These are phyloP conservation scores for Saccharomyces kudriavzevii DNA, from an alignment of 805 yeast genomes.

Conservation along the genomic window DNA sequence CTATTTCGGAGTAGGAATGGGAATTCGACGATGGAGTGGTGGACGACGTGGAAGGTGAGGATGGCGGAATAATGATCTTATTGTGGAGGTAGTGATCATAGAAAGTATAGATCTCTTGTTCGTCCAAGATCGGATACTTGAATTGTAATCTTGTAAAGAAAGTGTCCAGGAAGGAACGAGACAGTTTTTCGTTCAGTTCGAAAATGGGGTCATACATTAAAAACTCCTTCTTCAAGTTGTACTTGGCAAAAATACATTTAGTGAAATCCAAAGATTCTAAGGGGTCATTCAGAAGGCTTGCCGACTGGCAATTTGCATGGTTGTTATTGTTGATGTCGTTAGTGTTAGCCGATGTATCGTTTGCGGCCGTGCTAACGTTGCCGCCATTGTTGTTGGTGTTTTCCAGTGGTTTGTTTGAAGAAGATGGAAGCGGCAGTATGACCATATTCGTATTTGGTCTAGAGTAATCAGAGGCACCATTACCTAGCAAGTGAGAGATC, in stretches of 20 bases:
- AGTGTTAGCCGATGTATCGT: background rate
- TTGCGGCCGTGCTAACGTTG: background rate
- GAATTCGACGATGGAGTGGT: background rate
- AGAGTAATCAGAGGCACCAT: constrained; percentile 4
- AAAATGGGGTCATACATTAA: constrained; percentile 42
- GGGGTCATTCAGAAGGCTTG: constrained; percentile 19
- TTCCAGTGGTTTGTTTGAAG: background rate
- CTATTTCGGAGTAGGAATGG: constrained; percentile 28
- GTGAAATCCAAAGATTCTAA: constrained; percentile 35
- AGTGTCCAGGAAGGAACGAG: constrained; percentile 46
- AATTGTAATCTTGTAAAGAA: constrained; percentile 49
- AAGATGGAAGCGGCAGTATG: background rate
- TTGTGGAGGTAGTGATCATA: constrained; percentile 42
- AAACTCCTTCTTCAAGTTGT: constrained; percentile 38
- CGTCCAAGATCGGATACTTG: constrained; percentile 49
- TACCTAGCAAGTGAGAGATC: constrained; percentile 30
- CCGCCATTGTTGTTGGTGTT: background rate
- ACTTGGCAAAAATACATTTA: constrained; percentile 38
- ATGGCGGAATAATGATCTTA: constrained; percentile 16
- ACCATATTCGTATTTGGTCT: background rate
- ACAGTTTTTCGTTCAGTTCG: constrained; percentile 42
- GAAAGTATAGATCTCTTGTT: constrained; percentile 42
- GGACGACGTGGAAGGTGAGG: background rate
- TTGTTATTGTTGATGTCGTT: constrained; percentile 1
- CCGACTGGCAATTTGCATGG: background rate